These are phyloP conservation scores for Microglena sp. DNA, from an alignment of 139 green algal species.

Conservation along the genomic window DNA sequence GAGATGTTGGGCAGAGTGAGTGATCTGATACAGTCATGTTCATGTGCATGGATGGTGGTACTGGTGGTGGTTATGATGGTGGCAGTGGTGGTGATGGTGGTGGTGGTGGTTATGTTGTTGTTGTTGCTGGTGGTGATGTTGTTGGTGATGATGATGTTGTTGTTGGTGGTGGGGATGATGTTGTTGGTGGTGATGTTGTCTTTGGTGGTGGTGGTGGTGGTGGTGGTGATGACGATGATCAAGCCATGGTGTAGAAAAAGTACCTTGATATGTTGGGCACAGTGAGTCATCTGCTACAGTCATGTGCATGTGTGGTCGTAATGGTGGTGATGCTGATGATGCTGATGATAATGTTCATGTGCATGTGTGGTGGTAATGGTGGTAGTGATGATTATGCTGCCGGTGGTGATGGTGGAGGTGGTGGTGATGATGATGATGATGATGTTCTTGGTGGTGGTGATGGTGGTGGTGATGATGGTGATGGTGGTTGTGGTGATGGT, in stretches of 20 bases:
- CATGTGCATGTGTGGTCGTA: no score
- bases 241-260: no score
- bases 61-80: background rate
- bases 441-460: no score
- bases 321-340: no score
- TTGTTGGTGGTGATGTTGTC: background rate
- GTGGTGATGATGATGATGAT: no score
- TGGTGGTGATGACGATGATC: background rate
- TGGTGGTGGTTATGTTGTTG: background rate
- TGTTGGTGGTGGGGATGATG: background rate
- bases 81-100: background rate
- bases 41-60: background rate
- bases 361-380: no score
- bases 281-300: background rate
- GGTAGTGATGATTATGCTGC: no score
- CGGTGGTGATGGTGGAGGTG: no score
- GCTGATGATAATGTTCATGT: no score
- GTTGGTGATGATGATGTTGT: background rate
- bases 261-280: background rate
- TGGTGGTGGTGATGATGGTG: no score
- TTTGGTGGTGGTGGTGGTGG: background rate
- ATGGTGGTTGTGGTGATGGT: no score
- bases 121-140: background rate
- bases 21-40: background rate
- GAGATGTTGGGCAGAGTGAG: slow-evolving; percentile 18